A percentile compares a stretch with the other conserved stretches of the same genome.
Conservation (phyloP, 805 yeast species). For the Metschnikowia noctiluminum region DNA sequence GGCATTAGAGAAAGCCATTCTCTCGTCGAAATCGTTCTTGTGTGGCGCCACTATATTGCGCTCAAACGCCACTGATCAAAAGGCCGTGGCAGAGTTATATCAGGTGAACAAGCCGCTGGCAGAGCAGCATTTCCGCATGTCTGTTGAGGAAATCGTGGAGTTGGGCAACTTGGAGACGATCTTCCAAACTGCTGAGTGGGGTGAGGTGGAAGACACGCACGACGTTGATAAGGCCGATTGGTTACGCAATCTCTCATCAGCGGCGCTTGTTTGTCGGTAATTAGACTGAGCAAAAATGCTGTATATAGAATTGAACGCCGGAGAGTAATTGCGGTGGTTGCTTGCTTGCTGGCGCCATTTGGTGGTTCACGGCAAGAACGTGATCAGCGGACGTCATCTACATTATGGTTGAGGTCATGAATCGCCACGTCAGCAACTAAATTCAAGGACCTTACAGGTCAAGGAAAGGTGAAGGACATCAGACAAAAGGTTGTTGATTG, state of each 20-base stretch:
- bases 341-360: not conserved
- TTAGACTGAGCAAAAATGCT: not conserved
- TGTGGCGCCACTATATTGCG: slow-evolving; percentile 71
- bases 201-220: slow-evolving; percentile 97
- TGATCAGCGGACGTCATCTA: too few relatives aligned
- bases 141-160: slow-evolving; percentile 69
- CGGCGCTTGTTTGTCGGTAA: slow-evolving; percentile 47
- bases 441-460: too few relatives aligned
- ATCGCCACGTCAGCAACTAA: too few relatives aligned
- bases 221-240: slow-evolving; percentile 94
- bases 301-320: not conserved
- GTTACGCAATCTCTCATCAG: slow-evolving; percentile 75
- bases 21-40: slow-evolving; percentile 81
- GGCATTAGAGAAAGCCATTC: slow-evolving; percentile 85
- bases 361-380: too few relatives aligned
- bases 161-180: slow-evolving; percentile 79
- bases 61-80: slow-evolving; percentile 31
- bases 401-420: too few relatives aligned
- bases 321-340: not conserved
- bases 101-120: slow-evolving; percentile 33
- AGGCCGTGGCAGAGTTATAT: slow-evolving; percentile 22
- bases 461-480: too few relatives aligned
- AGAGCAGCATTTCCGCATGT: slow-evolving; percentile 34
- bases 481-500: too few relatives aligned
- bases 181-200: slow-evolving; percentile 89